A percentile compares a stretch with the other conserved stretches of the same genome.
These are phyloP conservation scores for Sugiyamaella neomexicana DNA, from an alignment of 1,139 yeast species.

Conservation along the genomic window DNA sequence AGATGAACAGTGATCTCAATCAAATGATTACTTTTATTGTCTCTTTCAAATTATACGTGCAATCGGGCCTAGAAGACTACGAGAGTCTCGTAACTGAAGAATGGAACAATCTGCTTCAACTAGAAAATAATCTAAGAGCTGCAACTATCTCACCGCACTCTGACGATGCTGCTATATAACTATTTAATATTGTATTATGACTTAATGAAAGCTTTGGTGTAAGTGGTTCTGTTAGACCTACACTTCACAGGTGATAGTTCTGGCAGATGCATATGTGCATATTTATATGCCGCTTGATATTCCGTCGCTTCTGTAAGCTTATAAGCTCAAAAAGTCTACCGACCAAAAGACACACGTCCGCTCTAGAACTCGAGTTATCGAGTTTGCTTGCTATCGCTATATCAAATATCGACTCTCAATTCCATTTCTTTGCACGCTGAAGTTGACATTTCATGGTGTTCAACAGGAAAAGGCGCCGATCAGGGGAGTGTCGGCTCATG, in stretches of 20 bases:
- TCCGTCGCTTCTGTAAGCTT: not conserved
- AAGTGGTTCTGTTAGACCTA: not conserved
- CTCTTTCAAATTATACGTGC: conserved; percentile 64
- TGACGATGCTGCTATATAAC: not conserved
- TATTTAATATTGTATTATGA: conserved; percentile 8
- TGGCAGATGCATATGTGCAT: not conserved
- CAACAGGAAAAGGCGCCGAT: not conserved
- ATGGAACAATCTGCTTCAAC: conserved; percentile 15
- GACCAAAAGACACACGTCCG: no score
- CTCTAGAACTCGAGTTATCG: no score
- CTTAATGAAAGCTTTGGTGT: not conserved
- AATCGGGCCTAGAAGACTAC: conserved; percentile 56
- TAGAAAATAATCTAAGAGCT: conserved; percentile 9
- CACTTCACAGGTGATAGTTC: not conserved
- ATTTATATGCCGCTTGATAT: not conserved
- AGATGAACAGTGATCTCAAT: conserved; percentile 55
- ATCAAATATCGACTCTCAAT: no score
- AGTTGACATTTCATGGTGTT: no score
- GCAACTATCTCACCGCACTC: not conserved
- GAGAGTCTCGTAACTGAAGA: conserved; percentile 45
- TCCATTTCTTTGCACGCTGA: no score
- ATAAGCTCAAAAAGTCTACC: no score
- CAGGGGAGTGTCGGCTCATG: conserved; percentile 8
- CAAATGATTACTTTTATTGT: conserved; percentile 60
- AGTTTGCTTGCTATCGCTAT: no score